Evolutionary conservation across 2,329 filamentous ascomycete species (phyloP).

Genomic region (Neonectria coccinea): DNA sequence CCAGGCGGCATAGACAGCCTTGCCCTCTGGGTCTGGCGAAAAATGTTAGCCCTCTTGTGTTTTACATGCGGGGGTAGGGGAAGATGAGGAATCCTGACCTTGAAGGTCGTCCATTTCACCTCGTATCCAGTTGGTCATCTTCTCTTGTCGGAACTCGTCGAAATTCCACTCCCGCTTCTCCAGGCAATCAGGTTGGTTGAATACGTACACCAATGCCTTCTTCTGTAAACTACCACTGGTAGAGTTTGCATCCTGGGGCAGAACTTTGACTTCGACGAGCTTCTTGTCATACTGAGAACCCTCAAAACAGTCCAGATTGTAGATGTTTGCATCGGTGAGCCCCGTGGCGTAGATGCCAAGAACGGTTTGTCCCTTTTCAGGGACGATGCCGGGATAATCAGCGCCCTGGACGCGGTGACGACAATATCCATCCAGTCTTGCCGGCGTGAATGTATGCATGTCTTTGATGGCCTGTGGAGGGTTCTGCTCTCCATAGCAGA

Average conservation of each 20-base stretch:
- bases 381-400: conserved; percentile 86
- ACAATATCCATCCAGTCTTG: conserved; percentile 78
- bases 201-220: conserved; percentile 75
- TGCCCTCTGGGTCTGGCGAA: conserved; percentile 39
- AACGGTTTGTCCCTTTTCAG: conserved; percentile 68
- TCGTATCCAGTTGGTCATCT: conserved; percentile 68
- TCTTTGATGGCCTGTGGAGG: conserved; percentile 62
- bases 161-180: conserved; percentile 90
- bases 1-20: conserved; percentile 22
- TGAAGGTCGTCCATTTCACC: conserved; percentile 59
- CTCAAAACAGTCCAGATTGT: conserved; percentile 84
- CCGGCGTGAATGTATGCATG: conserved; percentile 75
- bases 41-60: conserved; percentile 20
- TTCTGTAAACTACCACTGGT: conserved; percentile 59
- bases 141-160: conserved; percentile 82
- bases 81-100: conserved; percentile 44
- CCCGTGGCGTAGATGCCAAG: conserved; percentile 83
- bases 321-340: conserved; percentile 80
- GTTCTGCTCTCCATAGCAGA: conserved; percentile 74
- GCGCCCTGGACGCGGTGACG: conserved; percentile 75
- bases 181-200: conserved; percentile 61
- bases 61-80: background rate
- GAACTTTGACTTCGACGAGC: conserved; percentile 65
- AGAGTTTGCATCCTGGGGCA: conserved; percentile 55
- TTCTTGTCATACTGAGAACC: conserved; percentile 77